phyloP scores from a whole-genome alignment of 768 basidiomycete genomes.

The Kwoniella mangroviensis region DNA sequence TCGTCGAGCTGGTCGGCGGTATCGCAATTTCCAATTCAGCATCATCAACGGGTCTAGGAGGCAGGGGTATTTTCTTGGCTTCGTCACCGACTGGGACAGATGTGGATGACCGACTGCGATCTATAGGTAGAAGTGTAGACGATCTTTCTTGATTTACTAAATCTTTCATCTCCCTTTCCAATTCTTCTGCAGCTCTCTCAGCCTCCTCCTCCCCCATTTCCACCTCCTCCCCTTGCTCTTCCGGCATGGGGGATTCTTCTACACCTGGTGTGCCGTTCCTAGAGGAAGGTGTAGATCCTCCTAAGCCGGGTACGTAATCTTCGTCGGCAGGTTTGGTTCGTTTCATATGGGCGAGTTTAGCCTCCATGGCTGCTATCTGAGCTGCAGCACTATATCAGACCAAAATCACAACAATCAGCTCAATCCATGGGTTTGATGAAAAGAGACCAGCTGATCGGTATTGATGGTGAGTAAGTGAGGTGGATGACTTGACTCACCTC shows the following conservation, averaged over 20 bases:
- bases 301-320: conserved; percentile 40
- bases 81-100: background rate
- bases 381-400: conserved; percentile 68
- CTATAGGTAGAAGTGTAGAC: background rate
- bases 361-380: conserved; percentile 95
- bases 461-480: background rate
- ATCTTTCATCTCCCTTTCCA: conserved; percentile 37
- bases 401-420: background rate
- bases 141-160: background rate
- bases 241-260: conserved; percentile 15
- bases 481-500: conserved; percentile 59
- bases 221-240: background rate
- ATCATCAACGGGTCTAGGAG: background rate
- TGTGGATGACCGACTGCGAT: background rate
- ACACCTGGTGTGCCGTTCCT: conserved; percentile 10
- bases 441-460: too few species aligned
- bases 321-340: conserved; percentile 48
- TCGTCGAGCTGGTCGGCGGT: background rate
- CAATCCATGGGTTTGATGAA: background rate
- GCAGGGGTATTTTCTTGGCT: background rate
- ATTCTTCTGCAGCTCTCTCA: conserved; percentile 39
- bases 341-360: conserved; percentile 84
- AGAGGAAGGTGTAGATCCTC: conserved; percentile 5
- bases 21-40: background rate
- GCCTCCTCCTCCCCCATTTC: conserved; percentile 33